phyloP scores from a whole-genome alignment of 2,329 filamentous ascomycete species.

The Orbilia brochopaga region DNA sequence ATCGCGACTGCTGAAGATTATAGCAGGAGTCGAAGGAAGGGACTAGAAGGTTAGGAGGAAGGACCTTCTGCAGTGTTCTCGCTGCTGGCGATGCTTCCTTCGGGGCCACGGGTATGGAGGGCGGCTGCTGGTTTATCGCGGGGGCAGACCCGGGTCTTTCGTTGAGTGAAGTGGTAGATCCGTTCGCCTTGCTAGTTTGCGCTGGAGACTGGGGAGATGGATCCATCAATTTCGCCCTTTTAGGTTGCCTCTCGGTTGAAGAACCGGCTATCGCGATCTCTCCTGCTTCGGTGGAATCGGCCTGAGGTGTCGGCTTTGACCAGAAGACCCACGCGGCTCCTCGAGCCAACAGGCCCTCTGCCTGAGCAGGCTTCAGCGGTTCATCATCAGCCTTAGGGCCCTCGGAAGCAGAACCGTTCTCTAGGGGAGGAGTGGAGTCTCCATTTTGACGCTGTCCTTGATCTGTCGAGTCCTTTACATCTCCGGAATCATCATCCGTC shows the following conservation, averaged over 20 bases:
- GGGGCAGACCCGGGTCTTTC: slow-evolving; percentile 14
- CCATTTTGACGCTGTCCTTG: slow-evolving; percentile 11
- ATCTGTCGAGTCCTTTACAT: not conserved
- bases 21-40: slow-evolving; percentile 62
- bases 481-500: not conserved
- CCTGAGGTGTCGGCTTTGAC: slow-evolving; percentile 32
- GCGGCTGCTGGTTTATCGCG: slow-evolving; percentile 16
- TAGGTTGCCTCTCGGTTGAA: slow-evolving; percentile 32
- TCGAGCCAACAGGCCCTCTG: slow-evolving; percentile 35
- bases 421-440: slow-evolving; percentile 11
- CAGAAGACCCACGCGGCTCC: slow-evolving; percentile 48
- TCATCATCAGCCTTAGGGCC: not conserved
- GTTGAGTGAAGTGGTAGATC: slow-evolving; percentile 17
- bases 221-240: slow-evolving; percentile 32
- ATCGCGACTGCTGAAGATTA: slow-evolving; percentile 52
- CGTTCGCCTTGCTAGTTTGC: slow-evolving; percentile 6
- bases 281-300: slow-evolving; percentile 20
- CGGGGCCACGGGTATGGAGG: slow-evolving; percentile 57
- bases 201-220: slow-evolving; percentile 9
- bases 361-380: slow-evolving; percentile 7
- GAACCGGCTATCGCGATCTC: slow-evolving; percentile 39
- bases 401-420: not conserved
- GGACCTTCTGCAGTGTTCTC: slow-evolving; percentile 55
- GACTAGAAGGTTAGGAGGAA: slow-evolving; percentile 61
- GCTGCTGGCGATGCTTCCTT: slow-evolving; percentile 54